Conservation (phyloP, 371 early-diverging fungal genomes). For the Saksenaea oblongispora region DNA sequence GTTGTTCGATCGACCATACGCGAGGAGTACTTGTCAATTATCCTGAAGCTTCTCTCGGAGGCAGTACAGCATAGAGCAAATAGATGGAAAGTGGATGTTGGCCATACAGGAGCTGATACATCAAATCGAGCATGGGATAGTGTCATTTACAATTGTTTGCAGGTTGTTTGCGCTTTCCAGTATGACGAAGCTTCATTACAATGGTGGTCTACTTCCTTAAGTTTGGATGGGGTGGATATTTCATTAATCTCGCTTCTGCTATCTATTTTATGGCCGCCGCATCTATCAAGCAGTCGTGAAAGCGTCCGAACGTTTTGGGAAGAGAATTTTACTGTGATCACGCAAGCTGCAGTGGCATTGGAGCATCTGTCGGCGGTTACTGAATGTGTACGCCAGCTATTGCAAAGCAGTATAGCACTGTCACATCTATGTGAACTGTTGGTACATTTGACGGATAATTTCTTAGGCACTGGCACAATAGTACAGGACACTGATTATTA, state of each 20-base stretch:
- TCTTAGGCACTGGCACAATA: background rate
- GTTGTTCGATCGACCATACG: constrained; percentile 27
- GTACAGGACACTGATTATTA: background rate
- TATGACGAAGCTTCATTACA: constrained; percentile 25
- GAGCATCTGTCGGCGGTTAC: constrained; percentile 14
- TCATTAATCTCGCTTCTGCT: background rate
- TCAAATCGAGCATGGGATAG: constrained; percentile 15
- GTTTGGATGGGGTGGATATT: constrained; percentile 5
- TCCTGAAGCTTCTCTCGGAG: constrained; percentile 20
- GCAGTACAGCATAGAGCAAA: constrained; percentile 5
- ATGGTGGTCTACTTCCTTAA: constrained; percentile 17
- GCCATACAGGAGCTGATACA: background rate
- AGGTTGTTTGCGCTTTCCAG: constrained; percentile 26
- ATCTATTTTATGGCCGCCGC: background rate
- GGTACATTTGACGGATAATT: background rate
- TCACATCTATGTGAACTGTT: constrained; percentile 28
- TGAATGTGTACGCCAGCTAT: constrained; percentile 32
- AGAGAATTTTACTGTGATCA: constrained; percentile 11
- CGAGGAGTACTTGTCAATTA: constrained; percentile 20
- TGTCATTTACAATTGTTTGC: constrained; percentile 26
- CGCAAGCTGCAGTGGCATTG: constrained; percentile 10
- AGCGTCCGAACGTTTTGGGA: background rate
- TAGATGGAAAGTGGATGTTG: background rate
- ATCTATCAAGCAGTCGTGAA: background rate
- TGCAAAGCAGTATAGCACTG: constrained; percentile 58